phyloP scores from a whole-genome alignment of 331 rosid genomes.

The Quercus phellos region DNA sequence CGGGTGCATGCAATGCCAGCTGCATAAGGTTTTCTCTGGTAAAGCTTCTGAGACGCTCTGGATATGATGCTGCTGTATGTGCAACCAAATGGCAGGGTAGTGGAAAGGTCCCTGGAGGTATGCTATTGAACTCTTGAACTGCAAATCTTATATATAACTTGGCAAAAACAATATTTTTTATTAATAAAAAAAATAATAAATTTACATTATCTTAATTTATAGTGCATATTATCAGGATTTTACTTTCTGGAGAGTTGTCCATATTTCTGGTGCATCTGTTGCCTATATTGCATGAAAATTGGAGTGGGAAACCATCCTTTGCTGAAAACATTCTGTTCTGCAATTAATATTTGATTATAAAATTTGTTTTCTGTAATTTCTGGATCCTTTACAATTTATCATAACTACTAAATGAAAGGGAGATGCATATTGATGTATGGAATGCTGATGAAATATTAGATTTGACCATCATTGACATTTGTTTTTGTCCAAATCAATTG shows the following conservation, averaged over 20 bases:
- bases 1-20: constrained; percentile 74
- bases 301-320: background rate
- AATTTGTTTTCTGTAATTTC: background rate
- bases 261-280: background rate
- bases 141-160: background rate
- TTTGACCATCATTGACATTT: constrained; percentile 7
- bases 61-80: constrained; percentile 90
- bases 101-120: constrained; percentile 98
- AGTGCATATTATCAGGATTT: background rate
- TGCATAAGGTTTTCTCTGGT: constrained; percentile 82
- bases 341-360: background rate
- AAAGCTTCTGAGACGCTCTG: constrained; percentile 67
- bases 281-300: background rate
- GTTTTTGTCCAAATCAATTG: background rate
- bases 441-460: background rate
- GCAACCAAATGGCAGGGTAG: constrained; percentile 80
- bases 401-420: background rate
- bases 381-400: background rate
- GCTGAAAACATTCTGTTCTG: background rate
- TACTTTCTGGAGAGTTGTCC: background rate
- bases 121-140: background rate
- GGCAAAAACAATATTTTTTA: background rate
- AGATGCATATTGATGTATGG: background rate
- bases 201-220: background rate
- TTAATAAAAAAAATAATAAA: background rate